A percentile compares a stretch with the other conserved stretches of the same genome.
Evolutionary conservation across 306 rosid genomes (phyloP).

Genomic region (Potentilla sterilis): DNA sequence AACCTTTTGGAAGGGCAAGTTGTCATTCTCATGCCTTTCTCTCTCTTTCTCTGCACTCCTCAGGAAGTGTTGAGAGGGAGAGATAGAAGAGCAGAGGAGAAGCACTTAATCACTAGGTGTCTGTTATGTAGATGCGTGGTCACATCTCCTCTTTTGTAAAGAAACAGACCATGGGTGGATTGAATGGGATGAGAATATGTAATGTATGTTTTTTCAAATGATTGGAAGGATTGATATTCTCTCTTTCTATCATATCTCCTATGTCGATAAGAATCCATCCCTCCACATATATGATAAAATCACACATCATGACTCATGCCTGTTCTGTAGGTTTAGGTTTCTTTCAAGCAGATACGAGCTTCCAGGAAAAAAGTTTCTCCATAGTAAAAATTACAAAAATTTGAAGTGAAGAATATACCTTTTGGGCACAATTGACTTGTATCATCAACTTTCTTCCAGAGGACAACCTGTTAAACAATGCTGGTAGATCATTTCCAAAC

Average conservation of each 20-base stretch:
- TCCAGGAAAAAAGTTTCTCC: neutral
- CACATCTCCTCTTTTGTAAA: conserved; percentile 38
- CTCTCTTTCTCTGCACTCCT: conserved; percentile 14
- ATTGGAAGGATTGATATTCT: conserved; percentile 42
- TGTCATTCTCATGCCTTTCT: conserved; percentile 23
- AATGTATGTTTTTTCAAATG: conserved; percentile 21
- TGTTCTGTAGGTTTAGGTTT: conserved; percentile 1
- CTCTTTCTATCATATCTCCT: conserved; percentile 25
- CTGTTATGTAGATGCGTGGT: conserved; percentile 34
- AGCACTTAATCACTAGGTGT: conserved; percentile 27
- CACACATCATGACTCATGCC: neutral
- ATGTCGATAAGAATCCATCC: conserved; percentile 49
- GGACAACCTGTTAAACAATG: conserved; percentile 12
- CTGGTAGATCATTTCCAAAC: neutral
- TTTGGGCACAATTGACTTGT: neutral
- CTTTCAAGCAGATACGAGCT: conserved; percentile 10
- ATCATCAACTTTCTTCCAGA: neutral
- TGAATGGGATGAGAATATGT: conserved; percentile 39
- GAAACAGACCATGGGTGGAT: conserved; percentile 36
- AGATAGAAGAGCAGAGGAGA: conserved; percentile 17
- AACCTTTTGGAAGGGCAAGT: conserved; percentile 21
- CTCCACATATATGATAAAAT: conserved; percentile 33
- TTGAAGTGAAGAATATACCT: neutral
- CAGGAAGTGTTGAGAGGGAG: conserved; percentile 8
- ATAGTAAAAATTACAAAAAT: neutral